Base-by-base conservation (phyloP, 1,139 yeast genomes). In the Yamadazyma oceani region DNA sequence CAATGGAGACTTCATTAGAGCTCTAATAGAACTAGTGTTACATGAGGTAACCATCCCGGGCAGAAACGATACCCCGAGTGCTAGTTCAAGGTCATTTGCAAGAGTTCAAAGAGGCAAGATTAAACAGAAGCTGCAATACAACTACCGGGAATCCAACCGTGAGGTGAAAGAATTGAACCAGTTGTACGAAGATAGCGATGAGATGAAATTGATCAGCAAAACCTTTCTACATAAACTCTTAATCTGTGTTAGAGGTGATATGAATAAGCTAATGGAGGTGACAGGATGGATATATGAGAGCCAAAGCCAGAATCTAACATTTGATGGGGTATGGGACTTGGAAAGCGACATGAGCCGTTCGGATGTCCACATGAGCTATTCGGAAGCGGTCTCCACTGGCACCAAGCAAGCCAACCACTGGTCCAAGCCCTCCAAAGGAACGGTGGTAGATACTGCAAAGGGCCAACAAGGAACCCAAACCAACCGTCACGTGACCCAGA, bases 241-340 rank as follows among this genome's bases (percentile, higher is more conserved):
- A 16, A 57, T 49, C 15, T 69, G 66, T 47, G 71, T 63, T 42
- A 45, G 60, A 17, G 79, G 77, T 1, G 66, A 75, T 40, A 49
- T 64, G 21, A 53, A 49, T 32, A 59, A 54, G 37, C 63, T 66
- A 1, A 43, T 64, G 25, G 61, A 58, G 10, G 38, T 66, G 4
- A 59, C 62, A 5, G 27, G 29, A 8, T n/a, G 22, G 39, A 43
- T 47, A 2, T 8, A 38, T 4, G 42, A 40, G n/a, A 13, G 26
- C 2, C 40, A 39, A 5, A 36, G 34, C 16, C 38, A 41, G 23
- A 24, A 28, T 3, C 29, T 23, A 4, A 45, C 50, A 8, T 37
- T 27, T 32, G 33, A 14, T 5, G 36, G 12, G 14, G 9, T 17
- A 7, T 26, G 28, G 28, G 10, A 12, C 5, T 26, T 26, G 14